phyloP scores from a whole-genome alignment of 805 yeast genomes.

The Candida adriatica region DNA sequence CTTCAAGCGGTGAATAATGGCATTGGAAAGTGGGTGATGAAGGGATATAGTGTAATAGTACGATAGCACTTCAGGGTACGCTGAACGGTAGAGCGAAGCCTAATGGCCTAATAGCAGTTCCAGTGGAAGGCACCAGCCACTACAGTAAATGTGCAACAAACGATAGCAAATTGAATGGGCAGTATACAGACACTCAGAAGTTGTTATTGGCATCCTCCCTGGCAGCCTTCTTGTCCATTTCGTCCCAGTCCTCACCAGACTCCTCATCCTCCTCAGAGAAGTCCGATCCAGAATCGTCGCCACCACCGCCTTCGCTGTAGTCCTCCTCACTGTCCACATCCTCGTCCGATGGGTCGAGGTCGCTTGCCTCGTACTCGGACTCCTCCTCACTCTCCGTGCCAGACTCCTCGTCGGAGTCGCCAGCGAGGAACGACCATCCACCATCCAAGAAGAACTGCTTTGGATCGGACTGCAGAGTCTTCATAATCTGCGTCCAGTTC shows the following conservation, averaged over 20 bases:
- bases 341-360: constrained; percentile 37
- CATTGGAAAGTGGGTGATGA: no score
- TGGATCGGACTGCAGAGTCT: constrained; percentile 86
- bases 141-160: no score
- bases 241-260: constrained; percentile 32
- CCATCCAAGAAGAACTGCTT: constrained; percentile 91
- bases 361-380: constrained; percentile 39
- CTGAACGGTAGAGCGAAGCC: no score
- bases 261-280: constrained; percentile 32
- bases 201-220: constrained; percentile 33
- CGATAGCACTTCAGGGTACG: no score
- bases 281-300: constrained; percentile 24
- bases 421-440: constrained; percentile 93
- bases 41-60: no score
- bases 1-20: constrained; percentile 28
- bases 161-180: no score
- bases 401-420: constrained; percentile 75
- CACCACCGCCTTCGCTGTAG: constrained; percentile 28
- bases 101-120: no score
- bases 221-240: constrained; percentile 23
- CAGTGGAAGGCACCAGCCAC: no score
- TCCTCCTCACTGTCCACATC: constrained; percentile 32
- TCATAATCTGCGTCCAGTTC: constrained; percentile 95
- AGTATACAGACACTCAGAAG: no score
- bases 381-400: constrained; percentile 65